Base-by-base conservation (phyloP, 2,329 filamentous ascomycete species). In the Tolypocladium ophioglossoides region DNA sequence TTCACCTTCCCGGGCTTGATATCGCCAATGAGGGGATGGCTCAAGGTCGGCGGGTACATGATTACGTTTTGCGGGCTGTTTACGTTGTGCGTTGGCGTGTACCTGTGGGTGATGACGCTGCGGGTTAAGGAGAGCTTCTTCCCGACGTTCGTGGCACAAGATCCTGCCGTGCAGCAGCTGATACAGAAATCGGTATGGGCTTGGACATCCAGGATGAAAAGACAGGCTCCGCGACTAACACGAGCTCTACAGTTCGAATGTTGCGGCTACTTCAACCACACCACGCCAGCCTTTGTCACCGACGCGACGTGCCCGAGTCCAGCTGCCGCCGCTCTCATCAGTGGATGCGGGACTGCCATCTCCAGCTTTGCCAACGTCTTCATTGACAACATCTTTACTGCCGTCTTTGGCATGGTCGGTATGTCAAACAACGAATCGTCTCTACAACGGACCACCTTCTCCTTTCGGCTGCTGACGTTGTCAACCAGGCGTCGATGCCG, bases 241-340 rank as follows among this genome's bases (percentile, higher is more conserved):
- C 18, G 27, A 10, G 18, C 4, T 24, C 16, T 49, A 2, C 64
- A 90, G 83, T 91, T 92, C 67, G 68, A 82, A 62, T 94, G 89
- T 80, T 94, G 89, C 63, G 89, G 89, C 57, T 94, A 89, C 72
- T 72, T 80, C 61, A 89, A 91, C 72, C 82, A 79, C 68, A 86
- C 84, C 5, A 78, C 81, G 14, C 86, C 86, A 12, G 82, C 84
- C 52, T 92, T 91, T 66, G 76, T 89, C 58, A 82, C 80, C 54
- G 85, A 91, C 62, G 59, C 68, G 7, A 81, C 78, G 2, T 94
- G 89, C 68, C 78, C 82, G 11, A 88, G 83, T 64, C 81, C 86
- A 8, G 81, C 86, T 2, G 79, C 84, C 39, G 87, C 89, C 2
- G 84, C 85, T 16, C 76, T 87, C 38, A 79, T 85, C 65, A 77